These are phyloP conservation scores for Pseudogymnoascus sp. DNA, from an alignment of 2,329 filamentous ascomycete species.

Conservation along the genomic window DNA sequence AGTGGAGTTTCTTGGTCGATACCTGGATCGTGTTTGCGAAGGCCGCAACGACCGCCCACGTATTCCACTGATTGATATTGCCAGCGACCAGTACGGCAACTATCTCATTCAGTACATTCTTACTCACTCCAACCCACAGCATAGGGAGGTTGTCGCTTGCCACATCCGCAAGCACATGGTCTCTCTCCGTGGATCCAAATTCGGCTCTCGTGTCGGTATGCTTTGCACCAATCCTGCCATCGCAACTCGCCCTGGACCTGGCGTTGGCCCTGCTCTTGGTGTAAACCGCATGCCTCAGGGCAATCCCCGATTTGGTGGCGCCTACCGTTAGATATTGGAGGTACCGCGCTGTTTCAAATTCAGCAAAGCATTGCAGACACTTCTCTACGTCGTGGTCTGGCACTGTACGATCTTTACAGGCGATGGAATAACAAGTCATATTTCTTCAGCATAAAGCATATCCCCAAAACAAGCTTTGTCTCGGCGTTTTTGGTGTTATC, in stretches of 20 bases:
- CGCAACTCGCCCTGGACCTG: slow-evolving; percentile 80
- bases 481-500: slow-evolving; percentile 28
- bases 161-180: slow-evolving; percentile 99
- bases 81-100: slow-evolving; percentile 97
- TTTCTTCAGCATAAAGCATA: slow-evolving; percentile 28
- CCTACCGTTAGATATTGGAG: slow-evolving; percentile 45
- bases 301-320: slow-evolving; percentile 47
- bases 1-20: slow-evolving; percentile 80
- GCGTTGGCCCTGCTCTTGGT: slow-evolving; percentile 59
- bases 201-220: slow-evolving; percentile 97
- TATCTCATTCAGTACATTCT: slow-evolving; percentile 97
- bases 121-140: slow-evolving; percentile 76
- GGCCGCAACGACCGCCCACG: slow-evolving; percentile 83
- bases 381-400: slow-evolving; percentile 21
- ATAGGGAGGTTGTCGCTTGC: slow-evolving; percentile 84
- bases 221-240: slow-evolving; percentile 93
- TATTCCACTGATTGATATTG: slow-evolving; percentile 95
- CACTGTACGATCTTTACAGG: slow-evolving; percentile 26
- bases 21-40: slow-evolving; percentile 89
- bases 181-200: slow-evolving; percentile 94
- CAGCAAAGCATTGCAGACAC: not conserved
- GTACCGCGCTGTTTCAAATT: not conserved
- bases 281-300: slow-evolving; percentile 46
- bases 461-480: slow-evolving; percentile 22
- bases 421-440: slow-evolving; percentile 23